phyloP scores from a whole-genome alignment of 768 basidiomycete species.

The Terana coerulea region DNA sequence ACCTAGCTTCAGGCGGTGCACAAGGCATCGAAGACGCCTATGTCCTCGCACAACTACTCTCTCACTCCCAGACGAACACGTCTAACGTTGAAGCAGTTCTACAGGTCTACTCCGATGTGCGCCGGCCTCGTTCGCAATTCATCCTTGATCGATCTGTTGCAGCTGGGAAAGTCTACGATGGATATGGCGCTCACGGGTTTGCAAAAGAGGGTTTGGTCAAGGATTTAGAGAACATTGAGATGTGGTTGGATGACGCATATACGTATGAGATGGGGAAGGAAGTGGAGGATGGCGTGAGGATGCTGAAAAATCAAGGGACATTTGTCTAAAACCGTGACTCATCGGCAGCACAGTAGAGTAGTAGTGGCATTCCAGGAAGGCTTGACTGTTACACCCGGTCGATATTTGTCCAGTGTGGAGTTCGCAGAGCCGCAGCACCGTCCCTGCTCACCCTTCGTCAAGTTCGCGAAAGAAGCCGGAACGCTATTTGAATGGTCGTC shows the following conservation, averaged over 20 bases:
- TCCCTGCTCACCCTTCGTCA: too few relatives aligned
- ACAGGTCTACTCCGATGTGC: constrained; percentile 5
- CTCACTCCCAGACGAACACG: not conserved
- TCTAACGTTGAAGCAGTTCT: constrained; percentile 11
- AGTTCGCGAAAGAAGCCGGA: too few relatives aligned
- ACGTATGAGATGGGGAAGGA: constrained; percentile 7
- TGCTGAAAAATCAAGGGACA: not conserved
- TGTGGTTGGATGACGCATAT: constrained; percentile 5
- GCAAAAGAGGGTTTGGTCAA: constrained; percentile 3
- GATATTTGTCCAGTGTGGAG: too few relatives aligned
- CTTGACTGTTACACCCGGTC: too few relatives aligned
- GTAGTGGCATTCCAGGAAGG: too few relatives aligned
- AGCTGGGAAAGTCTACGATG: constrained; percentile 4
- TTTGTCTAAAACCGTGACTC: too few relatives aligned
- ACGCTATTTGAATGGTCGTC: too few relatives aligned
- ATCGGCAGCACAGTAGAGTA: too few relatives aligned
- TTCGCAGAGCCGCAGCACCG: too few relatives aligned
- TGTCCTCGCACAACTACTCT: constrained; percentile 7
- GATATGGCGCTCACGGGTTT: constrained; percentile 2
- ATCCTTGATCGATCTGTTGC: constrained; percentile 4
- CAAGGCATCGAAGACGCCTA: constrained; percentile 13
- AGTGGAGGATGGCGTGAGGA: not conserved
- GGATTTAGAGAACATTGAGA: not conserved
- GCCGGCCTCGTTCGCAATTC: constrained; percentile 8
- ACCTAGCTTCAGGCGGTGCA: constrained; percentile 12